phyloP scores from a whole-genome alignment of 208 protist genomes.

The Wallacemonas sp. region DNA sequence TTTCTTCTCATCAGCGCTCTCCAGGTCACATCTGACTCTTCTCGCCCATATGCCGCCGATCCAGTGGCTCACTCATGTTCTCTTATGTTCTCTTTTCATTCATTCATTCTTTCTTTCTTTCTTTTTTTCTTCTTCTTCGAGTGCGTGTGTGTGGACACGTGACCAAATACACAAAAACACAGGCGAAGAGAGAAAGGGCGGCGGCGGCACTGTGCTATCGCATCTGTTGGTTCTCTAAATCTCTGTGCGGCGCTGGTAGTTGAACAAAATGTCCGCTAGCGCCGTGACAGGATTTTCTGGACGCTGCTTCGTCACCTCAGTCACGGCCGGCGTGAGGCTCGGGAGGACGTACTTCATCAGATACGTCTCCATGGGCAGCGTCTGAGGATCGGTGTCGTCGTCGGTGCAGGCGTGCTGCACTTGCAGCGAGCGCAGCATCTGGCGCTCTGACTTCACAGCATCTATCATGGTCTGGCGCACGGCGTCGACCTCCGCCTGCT shows the following conservation, averaged over 20 bases:
- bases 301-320: conserved; percentile 85
- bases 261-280: conserved; percentile 90
- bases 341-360: conserved; percentile 94
- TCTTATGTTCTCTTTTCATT: neutral
- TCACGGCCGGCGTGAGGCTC: conserved; percentile 87
- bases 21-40: no score
- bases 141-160: no score
- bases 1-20: conserved; percentile 9
- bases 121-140: conserved; percentile 16
- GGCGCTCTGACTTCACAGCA: conserved; percentile 44
- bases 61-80: neutral
- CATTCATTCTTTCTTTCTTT: conserved; percentile 1
- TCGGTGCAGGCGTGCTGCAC: conserved; percentile 52
- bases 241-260: conserved; percentile 60
- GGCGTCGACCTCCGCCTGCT: conserved; percentile 42
- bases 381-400: conserved; percentile 16
- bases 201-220: no score
- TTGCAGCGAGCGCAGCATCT: conserved; percentile 55
- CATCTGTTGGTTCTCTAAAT: conserved; percentile 4
- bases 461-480: conserved; percentile 27
- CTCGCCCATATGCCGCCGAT: no score
- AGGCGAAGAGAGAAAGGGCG: no score
- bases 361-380: conserved; percentile 84
- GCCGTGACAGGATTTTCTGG: conserved; percentile 92
- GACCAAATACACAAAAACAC: no score